A percentile compares a stretch with the other conserved stretches of the same genome.
Evolutionary conservation across 106 monocot species (phyloP).

Genomic region (Acorus calamus): DNA sequence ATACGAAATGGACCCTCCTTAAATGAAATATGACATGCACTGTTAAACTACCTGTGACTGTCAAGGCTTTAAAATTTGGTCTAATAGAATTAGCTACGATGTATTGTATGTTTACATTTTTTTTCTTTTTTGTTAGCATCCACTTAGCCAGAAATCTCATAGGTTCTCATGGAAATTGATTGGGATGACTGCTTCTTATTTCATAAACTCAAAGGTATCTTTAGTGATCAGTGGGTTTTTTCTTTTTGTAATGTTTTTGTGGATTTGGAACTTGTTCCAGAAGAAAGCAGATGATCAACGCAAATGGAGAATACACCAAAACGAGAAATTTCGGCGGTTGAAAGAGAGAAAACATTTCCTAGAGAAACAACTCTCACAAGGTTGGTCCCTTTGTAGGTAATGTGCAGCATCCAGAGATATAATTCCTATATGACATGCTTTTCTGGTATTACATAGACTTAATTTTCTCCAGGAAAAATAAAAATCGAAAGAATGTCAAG

Average conservation of each 20-base stretch:
- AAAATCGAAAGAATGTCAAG: slow-evolving; percentile 29
- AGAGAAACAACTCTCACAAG: slow-evolving; percentile 41
- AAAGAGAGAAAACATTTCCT: slow-evolving; percentile 29
- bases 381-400: slow-evolving; percentile 29
- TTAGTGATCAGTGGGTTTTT: background rate
- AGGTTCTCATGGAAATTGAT: no score
- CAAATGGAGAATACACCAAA: slow-evolving; percentile 41
- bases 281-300: slow-evolving; percentile 42
- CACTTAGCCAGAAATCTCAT: no score
- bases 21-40: no score
- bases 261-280: slow-evolving; percentile 13
- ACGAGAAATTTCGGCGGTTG: slow-evolving; percentile 39
- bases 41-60: no score
- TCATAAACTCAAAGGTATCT: no score
- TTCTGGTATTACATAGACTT: slow-evolving; percentile 3
- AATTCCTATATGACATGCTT: background rate
- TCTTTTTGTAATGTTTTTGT: background rate
- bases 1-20: no score
- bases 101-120: no score
- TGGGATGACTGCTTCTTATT: no score
- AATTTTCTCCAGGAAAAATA: slow-evolving; percentile 38
- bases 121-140: no score
- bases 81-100: no score
- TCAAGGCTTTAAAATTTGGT: no score
- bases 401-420: background rate